phyloP scores from a whole-genome alignment of 306 rosid species.

The barrel medic (Medicago truncatula) region DNA sequence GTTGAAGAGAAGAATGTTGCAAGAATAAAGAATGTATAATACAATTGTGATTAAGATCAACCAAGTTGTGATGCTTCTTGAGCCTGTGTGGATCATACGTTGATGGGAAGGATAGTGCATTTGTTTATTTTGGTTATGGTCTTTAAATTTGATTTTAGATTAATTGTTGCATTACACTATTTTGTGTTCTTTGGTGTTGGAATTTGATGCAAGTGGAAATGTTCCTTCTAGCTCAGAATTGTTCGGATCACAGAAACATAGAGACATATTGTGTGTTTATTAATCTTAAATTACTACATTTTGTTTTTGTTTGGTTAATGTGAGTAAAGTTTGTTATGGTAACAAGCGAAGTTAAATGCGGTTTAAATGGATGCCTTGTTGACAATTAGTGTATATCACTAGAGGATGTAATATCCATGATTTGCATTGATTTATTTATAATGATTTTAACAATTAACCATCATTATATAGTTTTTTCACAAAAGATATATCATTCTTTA shows the following conservation, averaged over 20 bases:
- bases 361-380: constrained; percentile 42
- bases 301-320: constrained; percentile 3
- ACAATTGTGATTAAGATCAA: constrained; percentile 50
- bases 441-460: too few species aligned
- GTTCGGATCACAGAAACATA: constrained; percentile 55
- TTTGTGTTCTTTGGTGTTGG: constrained; percentile 6
- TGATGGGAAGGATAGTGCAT: constrained; percentile 46
- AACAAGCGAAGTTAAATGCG: constrained; percentile 52
- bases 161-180: background rate
- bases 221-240: constrained; percentile 34
- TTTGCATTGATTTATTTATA: too few species aligned
- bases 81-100: constrained; percentile 44
- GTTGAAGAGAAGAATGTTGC: constrained; percentile 60
- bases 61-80: constrained; percentile 61
- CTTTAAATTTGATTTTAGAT: constrained; percentile 34
- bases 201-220: too few species aligned
- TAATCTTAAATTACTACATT: constrained; percentile 26
- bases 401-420: background rate
- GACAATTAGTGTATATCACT: background rate
- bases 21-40: constrained; percentile 64
- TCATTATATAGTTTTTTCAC: too few species aligned
- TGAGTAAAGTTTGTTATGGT: constrained; percentile 44
- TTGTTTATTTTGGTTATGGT: constrained; percentile 40
- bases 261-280: background rate
- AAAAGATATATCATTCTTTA: too few species aligned